phyloP scores from a whole-genome alignment of 495 filamentous ascomycete species.

The Penicillium subrubescens region DNA sequence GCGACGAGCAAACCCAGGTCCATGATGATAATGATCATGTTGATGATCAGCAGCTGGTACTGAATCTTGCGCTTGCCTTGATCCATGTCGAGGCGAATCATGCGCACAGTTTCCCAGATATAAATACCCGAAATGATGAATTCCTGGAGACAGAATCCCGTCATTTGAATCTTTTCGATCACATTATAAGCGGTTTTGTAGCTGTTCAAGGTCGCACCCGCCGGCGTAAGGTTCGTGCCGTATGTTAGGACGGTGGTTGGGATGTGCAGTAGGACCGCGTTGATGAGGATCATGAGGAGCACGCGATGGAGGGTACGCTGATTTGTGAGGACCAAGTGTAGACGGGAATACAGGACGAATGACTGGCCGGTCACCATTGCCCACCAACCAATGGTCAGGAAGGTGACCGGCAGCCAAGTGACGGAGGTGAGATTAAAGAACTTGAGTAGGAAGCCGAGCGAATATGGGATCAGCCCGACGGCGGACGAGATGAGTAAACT shows the following conservation, averaged over 20 bases:
- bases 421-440: conserved; percentile 53
- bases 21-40: conserved; percentile 57
- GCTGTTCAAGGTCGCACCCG: conserved; percentile 4
- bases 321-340: conserved; percentile 60
- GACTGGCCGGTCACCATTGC: conserved; percentile 68
- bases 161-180: conserved; percentile 68
- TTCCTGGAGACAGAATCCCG: conserved; percentile 64
- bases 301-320: conserved; percentile 52
- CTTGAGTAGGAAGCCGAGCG: conserved; percentile 62
- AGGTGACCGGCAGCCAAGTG: conserved; percentile 43
- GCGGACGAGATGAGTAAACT: conserved; percentile 52
- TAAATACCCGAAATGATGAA: conserved; percentile 62
- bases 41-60: conserved; percentile 60
- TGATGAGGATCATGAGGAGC: conserved; percentile 59
- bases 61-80: conserved; percentile 54
- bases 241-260: conserved; percentile 60
- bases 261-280: conserved; percentile 56
- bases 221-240: conserved; percentile 51
- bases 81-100: conserved; percentile 49
- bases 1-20: conserved; percentile 58
- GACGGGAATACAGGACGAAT: conserved; percentile 67
- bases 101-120: conserved; percentile 56
- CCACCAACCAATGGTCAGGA: conserved; percentile 61
- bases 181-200: conserved; percentile 50
- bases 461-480: conserved; percentile 59